Evolutionary conservation across 2,329 filamentous ascomycete genomes (phyloP).

Genomic region (Dryadomyces quercus-mongolicae): DNA sequence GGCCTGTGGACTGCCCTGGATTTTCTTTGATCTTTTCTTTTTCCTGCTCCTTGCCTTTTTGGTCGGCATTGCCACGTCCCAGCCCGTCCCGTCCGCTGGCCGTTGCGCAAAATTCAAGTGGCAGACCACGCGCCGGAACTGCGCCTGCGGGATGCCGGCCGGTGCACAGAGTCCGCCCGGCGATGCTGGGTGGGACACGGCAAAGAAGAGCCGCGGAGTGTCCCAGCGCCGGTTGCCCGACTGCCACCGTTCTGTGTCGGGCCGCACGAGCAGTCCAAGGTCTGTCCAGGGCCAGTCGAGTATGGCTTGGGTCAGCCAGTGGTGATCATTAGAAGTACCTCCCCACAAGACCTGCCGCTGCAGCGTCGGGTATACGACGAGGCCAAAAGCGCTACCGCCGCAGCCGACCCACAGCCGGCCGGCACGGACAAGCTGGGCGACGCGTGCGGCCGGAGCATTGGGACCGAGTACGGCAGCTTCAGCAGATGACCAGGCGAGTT

Average conservation of each 20-base stretch:
- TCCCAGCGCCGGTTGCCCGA: background rate
- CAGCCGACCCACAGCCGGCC: slow-evolving; percentile 10
- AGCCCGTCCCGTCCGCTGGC: background rate
- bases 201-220: slow-evolving; percentile 1
- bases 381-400: slow-evolving; percentile 5
- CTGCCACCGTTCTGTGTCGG: background rate
- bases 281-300: slow-evolving; percentile 3
- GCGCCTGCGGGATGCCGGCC: slow-evolving; percentile 7
- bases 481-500: slow-evolving; percentile 8
- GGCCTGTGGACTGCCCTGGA: no score
- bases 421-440: slow-evolving; percentile 8
- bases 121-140: slow-evolving; percentile 8
- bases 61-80: background rate
- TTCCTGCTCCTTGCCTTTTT: background rate
- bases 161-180: slow-evolving; percentile 8
- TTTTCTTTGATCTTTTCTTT: background rate
- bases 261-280: slow-evolving; percentile 1
- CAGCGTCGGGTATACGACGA: slow-evolving; percentile 5
- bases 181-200: slow-evolving; percentile 5
- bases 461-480: background rate
- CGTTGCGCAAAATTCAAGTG: slow-evolving; percentile 4
- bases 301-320: background rate
- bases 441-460: slow-evolving; percentile 6
- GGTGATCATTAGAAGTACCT: background rate
- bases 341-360: background rate